Evolutionary conservation across 495 filamentous ascomycete species (phyloP).

Genomic region (Sordaria brevicollis): DNA sequence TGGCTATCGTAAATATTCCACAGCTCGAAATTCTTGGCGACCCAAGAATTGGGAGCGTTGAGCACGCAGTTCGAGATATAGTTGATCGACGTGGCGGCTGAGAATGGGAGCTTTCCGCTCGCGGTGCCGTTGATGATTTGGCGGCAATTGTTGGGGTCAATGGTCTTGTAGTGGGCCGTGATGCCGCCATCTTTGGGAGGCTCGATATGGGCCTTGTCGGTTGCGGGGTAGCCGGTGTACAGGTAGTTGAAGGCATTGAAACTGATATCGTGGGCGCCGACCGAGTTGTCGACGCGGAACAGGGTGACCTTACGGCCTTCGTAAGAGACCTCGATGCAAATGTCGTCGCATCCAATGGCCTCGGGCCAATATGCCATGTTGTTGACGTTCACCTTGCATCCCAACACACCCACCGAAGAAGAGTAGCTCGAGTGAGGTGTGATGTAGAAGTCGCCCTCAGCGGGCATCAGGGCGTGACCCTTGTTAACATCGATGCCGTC

Average conservation of each 20-base stretch:
- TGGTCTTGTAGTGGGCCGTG: slow-evolving; percentile 16
- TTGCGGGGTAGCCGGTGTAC: slow-evolving; percentile 24
- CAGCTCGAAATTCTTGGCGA: slow-evolving; percentile 22
- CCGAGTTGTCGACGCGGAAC: slow-evolving; percentile 30
- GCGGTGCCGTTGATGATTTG: slow-evolving; percentile 14
- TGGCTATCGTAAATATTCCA: slow-evolving; percentile 27
- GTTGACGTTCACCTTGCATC: slow-evolving; percentile 34
- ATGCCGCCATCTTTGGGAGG: slow-evolving; percentile 26
- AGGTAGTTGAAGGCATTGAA: slow-evolving; percentile 35
- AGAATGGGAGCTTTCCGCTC: slow-evolving; percentile 25
- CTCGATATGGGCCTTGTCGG: not conserved
- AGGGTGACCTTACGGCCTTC: slow-evolving; percentile 26
- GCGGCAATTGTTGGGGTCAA: slow-evolving; percentile 21
- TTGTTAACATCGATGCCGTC: too few relatives aligned
- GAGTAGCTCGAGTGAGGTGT: slow-evolving; percentile 33
- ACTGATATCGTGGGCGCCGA: slow-evolving; percentile 29
- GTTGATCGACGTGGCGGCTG: slow-evolving; percentile 33
- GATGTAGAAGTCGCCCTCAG: slow-evolving; percentile 1
- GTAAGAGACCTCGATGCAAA: slow-evolving; percentile 30
- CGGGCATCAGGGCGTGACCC: accelerated
- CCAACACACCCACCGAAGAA: slow-evolving; percentile 33
- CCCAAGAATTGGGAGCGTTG: slow-evolving; percentile 18
- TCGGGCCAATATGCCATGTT: slow-evolving; percentile 33
- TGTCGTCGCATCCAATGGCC: slow-evolving; percentile 28
- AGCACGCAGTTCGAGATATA: slow-evolving; percentile 26